Percentiles rank a stretch among this genome's conserved stretches.
These are phyloP conservation scores for Carex kokanica DNA, from an alignment of 176 grass and related monocot species.

Conservation along the genomic window DNA sequence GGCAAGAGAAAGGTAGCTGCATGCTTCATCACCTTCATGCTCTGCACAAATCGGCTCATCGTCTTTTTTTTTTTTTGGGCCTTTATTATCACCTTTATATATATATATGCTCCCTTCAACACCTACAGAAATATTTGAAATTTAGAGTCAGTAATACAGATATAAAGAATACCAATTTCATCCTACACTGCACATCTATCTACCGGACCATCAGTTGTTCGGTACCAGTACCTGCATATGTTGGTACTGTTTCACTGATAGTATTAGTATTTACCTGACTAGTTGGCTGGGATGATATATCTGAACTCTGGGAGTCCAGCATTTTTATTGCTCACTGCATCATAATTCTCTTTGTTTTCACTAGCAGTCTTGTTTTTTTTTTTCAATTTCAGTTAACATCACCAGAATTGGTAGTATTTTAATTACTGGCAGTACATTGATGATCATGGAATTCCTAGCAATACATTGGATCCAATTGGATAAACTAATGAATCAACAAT, in stretches of 20 bases:
- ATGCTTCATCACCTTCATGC: constrained; percentile 51
- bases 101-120: background rate
- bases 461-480: background rate
- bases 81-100: background rate
- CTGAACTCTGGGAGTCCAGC: background rate
- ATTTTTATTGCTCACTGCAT: background rate
- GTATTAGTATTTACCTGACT: background rate
- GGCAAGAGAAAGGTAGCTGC: constrained; percentile 62
- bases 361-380: background rate
- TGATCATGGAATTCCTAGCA: background rate
- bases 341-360: background rate
- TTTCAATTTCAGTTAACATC: background rate
- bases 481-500: background rate
- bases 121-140: background rate
- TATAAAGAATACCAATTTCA: background rate
- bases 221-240: background rate
- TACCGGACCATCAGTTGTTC: background rate
- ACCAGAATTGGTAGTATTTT: background rate
- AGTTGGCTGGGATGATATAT: background rate
- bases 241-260: background rate
- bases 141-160: background rate
- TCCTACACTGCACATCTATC: background rate
- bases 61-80: constrained; percentile 22
- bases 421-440: background rate
- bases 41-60: constrained; percentile 36